phyloP scores from a whole-genome alignment of 2,329 filamentous ascomycete species.

The Trichophyton mentagrophytes region DNA sequence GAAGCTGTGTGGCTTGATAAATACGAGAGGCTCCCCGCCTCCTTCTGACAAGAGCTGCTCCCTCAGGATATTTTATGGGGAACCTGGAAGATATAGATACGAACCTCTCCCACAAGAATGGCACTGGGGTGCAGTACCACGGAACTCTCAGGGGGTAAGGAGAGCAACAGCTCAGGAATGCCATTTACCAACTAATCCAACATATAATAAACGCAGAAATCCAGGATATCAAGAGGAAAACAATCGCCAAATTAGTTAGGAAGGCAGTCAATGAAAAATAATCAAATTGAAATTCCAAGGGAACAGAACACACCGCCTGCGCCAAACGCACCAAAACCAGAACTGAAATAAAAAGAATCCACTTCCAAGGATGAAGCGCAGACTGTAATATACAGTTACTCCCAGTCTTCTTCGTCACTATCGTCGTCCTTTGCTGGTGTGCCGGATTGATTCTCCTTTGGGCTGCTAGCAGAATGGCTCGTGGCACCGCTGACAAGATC shows the following conservation, averaged over 20 bases:
- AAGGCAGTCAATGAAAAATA: background rate
- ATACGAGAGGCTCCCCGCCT: slow-evolving; percentile 14
- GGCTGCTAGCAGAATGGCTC: slow-evolving; percentile 61
- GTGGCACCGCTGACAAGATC: slow-evolving; percentile 75
- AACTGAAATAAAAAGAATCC: background rate
- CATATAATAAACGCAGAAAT: background rate
- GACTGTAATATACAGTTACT: slow-evolving; percentile 36
- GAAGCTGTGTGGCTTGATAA: background rate
- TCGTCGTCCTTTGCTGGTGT: slow-evolving; percentile 41
- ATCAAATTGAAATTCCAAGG: background rate
- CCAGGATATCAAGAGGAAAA: background rate
- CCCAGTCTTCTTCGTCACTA: slow-evolving; percentile 63
- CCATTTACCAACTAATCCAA: background rate
- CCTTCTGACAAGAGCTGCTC: slow-evolving; percentile 14
- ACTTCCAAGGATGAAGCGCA: background rate
- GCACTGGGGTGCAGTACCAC: background rate
- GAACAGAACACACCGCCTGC: background rate
- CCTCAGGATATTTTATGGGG: background rate
- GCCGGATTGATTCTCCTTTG: slow-evolving; percentile 40
- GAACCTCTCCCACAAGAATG: background rate
- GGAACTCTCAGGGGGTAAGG: background rate
- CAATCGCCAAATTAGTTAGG: background rate
- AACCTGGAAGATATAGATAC: background rate
- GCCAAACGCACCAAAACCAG: background rate
- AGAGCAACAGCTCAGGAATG: background rate